A percentile compares a stretch with the other conserved stretches of the same genome.
Conservation (phyloP, 805 yeast species). For the Candida hispaniensis region DNA sequence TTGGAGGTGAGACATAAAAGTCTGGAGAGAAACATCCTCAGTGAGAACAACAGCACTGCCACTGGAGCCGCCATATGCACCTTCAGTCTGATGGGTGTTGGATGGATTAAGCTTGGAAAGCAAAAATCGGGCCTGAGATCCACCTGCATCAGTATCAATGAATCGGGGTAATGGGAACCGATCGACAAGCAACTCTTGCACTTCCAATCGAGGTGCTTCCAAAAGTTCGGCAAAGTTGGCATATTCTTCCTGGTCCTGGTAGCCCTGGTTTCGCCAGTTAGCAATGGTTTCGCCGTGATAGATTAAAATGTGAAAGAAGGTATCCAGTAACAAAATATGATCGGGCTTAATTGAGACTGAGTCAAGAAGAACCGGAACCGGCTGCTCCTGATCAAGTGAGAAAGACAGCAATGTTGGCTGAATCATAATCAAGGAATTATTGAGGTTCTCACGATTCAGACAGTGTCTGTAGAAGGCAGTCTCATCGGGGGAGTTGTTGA, state of each 20-base stretch:
- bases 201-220: slow-evolving; percentile 78
- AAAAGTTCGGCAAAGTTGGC: slow-evolving; percentile 70
- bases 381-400: slow-evolving; percentile 61
- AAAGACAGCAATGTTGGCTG: slow-evolving; percentile 87
- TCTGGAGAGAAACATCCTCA: slow-evolving; percentile 91
- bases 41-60: slow-evolving; percentile 79
- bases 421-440: slow-evolving; percentile 86
- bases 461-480: slow-evolving; percentile 90
- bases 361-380: slow-evolving; percentile 80
- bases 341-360: slow-evolving; percentile 80
- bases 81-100: slow-evolving; percentile 57
- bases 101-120: slow-evolving; percentile 87
- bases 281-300: slow-evolving; percentile 89
- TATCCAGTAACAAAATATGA: slow-evolving; percentile 72
- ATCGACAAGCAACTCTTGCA: slow-evolving; percentile 76
- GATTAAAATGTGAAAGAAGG: slow-evolving; percentile 85
- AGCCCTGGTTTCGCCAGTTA: slow-evolving; percentile 85
- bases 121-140: slow-evolving; percentile 90
- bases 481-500: slow-evolving; percentile 95
- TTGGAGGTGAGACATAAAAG: slow-evolving; percentile 89
- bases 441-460: slow-evolving; percentile 74
- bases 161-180: slow-evolving; percentile 93
- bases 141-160: slow-evolving; percentile 91
- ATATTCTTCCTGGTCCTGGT: slow-evolving; percentile 78
- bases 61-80: slow-evolving; percentile 38